Base-by-base conservation (phyloP, 768 basidiomycete genomes). In the Naganishia antarctica region DNA sequence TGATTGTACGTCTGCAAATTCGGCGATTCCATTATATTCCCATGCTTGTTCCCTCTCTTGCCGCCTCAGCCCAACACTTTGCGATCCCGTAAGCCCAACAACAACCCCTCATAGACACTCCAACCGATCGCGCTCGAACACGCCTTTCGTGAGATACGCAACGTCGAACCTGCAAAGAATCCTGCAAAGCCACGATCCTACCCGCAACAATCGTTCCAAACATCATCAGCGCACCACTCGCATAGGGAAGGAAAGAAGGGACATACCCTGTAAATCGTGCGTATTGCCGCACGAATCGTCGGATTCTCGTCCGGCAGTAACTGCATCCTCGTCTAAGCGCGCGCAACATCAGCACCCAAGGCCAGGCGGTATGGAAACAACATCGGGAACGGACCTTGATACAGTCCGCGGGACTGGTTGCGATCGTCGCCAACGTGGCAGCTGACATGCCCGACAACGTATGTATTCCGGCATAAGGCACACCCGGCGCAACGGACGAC, bases 331-430 rank as follows among this genome's bases (percentile, higher is more conserved):
- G 92, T 97, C 90, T 91, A 68, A 29, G 53, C 47, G 59, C 40
- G 40, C 61, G 25, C 48, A 40, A 25, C 6, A 44, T 12, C 43
- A 44, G 43, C 43, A 5, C 6, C 43, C 9, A 9, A 5, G 6
- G 6, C 5, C 18, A 44, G 5, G 5, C 43, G n/a, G n/a, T n/a
- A 44, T 5, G 43, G 13, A 9, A 44, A 11, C 9, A 32, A 62
- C 16, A 29, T 25, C 6, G 29, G 12, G 26, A 12, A 65, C 73
- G 25, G 67, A 89, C 91, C 82, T 97, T 97, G 68, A 96, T 83
- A 45, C 92, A 90, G 74, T 97, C 92, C 69, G 94, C 94, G 1
- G 93, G 93, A 70, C 92, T 90, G 1, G 93, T 97, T 1, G 82
- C 82, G 60, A 91, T 77, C 0, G 91, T 94, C 0, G 91, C 91